Percentiles rank a stretch among this genome's conserved stretches.
These are phyloP conservation scores for Saccharum spontaneum DNA, from an alignment of 176 grass and related monocot species.

Conservation along the genomic window DNA sequence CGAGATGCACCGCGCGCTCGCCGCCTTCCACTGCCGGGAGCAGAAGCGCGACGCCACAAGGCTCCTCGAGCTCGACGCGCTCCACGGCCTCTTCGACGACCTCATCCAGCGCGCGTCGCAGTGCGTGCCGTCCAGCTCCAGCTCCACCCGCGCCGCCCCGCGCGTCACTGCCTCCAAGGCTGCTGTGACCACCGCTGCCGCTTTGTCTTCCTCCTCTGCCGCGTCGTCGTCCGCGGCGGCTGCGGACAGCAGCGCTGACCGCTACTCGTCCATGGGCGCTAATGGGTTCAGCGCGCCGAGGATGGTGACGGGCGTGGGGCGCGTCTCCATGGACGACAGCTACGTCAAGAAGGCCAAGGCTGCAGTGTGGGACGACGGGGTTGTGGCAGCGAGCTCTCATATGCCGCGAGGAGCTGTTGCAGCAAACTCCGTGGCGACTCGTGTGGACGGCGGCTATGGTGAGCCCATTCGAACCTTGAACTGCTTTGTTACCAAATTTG, in stretches of 20 bases:
- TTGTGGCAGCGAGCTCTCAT: slow-evolving; percentile 37
- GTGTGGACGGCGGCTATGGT: slow-evolving; percentile 36
- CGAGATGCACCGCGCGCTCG: slow-evolving; percentile 92
- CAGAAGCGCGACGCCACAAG: slow-evolving; percentile 82
- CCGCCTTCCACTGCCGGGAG: slow-evolving; percentile 69
- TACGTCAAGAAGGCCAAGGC: slow-evolving; percentile 81
- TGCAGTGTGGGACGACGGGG: slow-evolving; percentile 53
- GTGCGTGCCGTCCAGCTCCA: slow-evolving; percentile 58
- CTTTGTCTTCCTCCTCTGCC: not conserved
- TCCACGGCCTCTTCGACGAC: slow-evolving; percentile 69
- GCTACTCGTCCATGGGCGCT: slow-evolving; percentile 27
- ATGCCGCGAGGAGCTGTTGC: slow-evolving; percentile 11
- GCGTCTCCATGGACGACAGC: slow-evolving; percentile 88
- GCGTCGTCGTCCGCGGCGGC: not conserved
- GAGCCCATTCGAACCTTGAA: slow-evolving; percentile 21
- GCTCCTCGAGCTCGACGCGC: slow-evolving; percentile 78
- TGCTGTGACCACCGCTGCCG: not conserved
- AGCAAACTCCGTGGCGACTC: not conserved
- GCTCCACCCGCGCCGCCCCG: slow-evolving; percentile 39
- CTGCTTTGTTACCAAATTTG: slow-evolving; percentile 15
- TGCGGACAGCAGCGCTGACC: not conserved
- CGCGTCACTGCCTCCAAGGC: slow-evolving; percentile 35
- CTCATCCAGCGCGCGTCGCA: slow-evolving; percentile 82
- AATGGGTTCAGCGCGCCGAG: slow-evolving; percentile 34
- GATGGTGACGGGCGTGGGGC: slow-evolving; percentile 31